Conservation (phyloP, 192 early-diverging fungal species). For the Gigaspora rosea region DNA sequence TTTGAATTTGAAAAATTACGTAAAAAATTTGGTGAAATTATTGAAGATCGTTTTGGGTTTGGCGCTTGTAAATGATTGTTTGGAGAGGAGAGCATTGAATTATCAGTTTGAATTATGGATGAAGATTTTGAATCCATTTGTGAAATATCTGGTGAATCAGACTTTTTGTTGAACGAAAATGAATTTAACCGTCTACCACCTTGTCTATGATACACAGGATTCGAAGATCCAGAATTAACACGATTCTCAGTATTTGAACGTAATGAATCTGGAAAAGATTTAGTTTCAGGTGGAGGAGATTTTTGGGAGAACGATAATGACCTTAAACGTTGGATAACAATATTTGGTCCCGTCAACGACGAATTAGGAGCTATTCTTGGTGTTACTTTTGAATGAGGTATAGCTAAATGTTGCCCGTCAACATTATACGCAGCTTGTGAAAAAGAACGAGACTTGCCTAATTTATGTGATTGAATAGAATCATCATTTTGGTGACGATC, state of each 20-base stretch:
- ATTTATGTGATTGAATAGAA: neutral
- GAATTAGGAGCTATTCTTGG: neutral
- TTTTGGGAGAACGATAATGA: constrained; percentile 19
- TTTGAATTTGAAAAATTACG: neutral
- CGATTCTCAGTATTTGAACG: neutral
- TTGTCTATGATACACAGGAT: neutral
- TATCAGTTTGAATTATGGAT: neutral
- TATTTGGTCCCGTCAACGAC: neutral
- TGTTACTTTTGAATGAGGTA: neutral
- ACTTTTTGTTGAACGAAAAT: neutral
- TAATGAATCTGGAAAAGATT: constrained; percentile 1
- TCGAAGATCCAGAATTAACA: neutral
- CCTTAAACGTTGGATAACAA: constrained; percentile 4
- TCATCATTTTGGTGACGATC: constrained; percentile 8
- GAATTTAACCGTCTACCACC: neutral
- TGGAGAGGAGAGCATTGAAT: neutral
- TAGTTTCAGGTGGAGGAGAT: constrained; percentile 8
- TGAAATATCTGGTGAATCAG: neutral
- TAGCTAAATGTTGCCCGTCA: neutral
- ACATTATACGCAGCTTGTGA: neutral
- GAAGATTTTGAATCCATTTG: neutral
- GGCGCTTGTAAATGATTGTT: neutral
- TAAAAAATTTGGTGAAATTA: neutral
- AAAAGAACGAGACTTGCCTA: constrained; percentile 3
- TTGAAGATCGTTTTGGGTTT: neutral